phyloP scores from a whole-genome alignment of 192 early-diverging fungal genomes.

The Diversispora eburnea region DNA sequence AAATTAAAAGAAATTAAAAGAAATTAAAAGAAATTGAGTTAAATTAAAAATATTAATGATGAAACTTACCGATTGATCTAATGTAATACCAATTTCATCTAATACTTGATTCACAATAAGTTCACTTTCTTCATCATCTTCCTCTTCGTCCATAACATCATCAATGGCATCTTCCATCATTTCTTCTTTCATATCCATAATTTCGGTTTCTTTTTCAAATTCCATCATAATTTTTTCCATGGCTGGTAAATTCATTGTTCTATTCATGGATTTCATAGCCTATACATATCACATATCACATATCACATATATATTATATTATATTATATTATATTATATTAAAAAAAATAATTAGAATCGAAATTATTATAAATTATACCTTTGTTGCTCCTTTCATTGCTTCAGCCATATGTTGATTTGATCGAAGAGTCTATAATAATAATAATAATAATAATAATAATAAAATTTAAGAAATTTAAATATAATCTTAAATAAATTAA shows the following conservation, averaged over 20 bases:
- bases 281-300: too few species aligned
- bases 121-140: conserved; percentile 89
- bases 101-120: conserved; percentile 89
- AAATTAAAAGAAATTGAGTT: background rate
- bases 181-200: conserved; percentile 99
- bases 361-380: conserved; percentile 38
- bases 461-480: background rate
- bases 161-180: conserved; percentile 99
- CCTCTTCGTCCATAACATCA: conserved; percentile 90
- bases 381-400: conserved; percentile 94
- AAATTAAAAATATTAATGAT: too few species aligned
- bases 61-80: conserved; percentile 66
- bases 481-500: background rate
- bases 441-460: background rate
- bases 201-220: conserved; percentile 89
- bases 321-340: background rate
- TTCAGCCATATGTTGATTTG: conserved; percentile 94
- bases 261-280: conserved; percentile 98
- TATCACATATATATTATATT: background rate
- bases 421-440: conserved; percentile 74
- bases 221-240: conserved; percentile 97
- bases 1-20: background rate
- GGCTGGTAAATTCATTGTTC: conserved; percentile 86
- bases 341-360: conserved; percentile 5
- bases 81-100: conserved; percentile 90